Evolutionary conservation across 306 rosid species (phyloP), one percentile per base, ranked within the genome.

Genomic region (Fagus sylvatica): DNA sequence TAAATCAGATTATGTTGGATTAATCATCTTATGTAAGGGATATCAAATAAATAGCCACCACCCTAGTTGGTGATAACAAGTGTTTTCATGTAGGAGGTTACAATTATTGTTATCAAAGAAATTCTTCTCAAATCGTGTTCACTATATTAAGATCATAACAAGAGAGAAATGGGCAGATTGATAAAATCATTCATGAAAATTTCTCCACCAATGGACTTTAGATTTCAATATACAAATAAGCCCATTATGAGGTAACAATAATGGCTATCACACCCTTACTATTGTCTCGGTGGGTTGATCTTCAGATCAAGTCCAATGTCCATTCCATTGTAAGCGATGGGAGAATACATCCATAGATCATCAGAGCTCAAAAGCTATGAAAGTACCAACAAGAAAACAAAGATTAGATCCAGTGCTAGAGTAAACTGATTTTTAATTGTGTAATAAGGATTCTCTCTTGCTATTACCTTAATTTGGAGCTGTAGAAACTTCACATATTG

Each of bases 301-400:
- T 87, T 85, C 84, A 85, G 84, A 76, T 89, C 89, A 75, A 94
- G 89, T 69, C 97, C 96, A 33, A 92, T 81, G 86, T 89, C 90
- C 90, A 84, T 88, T 78, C 98, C 97, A 79, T 90, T 94, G 89
- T 88, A 94, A 79, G 95, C 97, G 72, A 94, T 88, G 4, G 98
- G 98, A 88, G 98, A 87, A 7, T 94, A 92, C 97, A 90, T 94
- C 98, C 97, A 94, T 30, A 88, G 74, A 72, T 94, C 95, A 71
- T 90, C 93, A 65, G 97, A 94, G 84, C 97, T 94, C 74, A 94
- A 74, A 60, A 94, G 88, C 98, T 94, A 84, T 86, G n/a, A 61
- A 32, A 65, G 42, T 71, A 48, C 32, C 71, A 59, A 76, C 41
- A 36, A 76, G 66, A 79, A 81, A 65, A 73, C 64, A 37, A 74